Percentiles rank a stretch among this genome's conserved stretches.
Conservation (phyloP, 2,329 filamentous ascomycete species). For the Chaetomium globosum region DNA sequence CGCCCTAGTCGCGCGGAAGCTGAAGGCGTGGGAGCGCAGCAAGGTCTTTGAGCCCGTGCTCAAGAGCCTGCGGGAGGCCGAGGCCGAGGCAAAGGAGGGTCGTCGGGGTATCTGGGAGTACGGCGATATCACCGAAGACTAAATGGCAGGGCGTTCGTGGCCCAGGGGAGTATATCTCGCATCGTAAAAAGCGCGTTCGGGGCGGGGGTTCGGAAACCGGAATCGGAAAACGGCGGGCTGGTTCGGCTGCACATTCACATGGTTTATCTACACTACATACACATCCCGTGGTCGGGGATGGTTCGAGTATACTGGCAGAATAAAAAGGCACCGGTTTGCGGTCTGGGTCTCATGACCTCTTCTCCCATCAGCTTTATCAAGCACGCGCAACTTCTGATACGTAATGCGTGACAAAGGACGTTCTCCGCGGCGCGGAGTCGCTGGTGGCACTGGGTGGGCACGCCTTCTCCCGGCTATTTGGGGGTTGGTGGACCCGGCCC, state of each 20-base stretch:
- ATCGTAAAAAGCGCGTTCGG: not conserved
- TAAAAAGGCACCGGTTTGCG: not conserved
- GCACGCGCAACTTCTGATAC: not conserved
- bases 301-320: not conserved
- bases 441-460: not conserved
- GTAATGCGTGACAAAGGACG: conserved; percentile 8
- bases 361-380: not conserved
- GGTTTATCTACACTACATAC: not conserved
- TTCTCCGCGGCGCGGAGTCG: conserved; percentile 9
- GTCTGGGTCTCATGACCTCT: not conserved
- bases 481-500: not conserved
- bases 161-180: not conserved
- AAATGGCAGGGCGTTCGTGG: conserved; percentile 38
- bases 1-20: conserved; percentile 88
- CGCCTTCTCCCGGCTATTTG: conserved; percentile 24
- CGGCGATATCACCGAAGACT: conserved; percentile 91
- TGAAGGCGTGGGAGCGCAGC: conserved; percentile 86
- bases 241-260: not conserved
- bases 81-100: conserved; percentile 76
- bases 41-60: conserved; percentile 70
- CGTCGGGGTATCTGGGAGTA: conserved; percentile 97
- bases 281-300: not conserved
- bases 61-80: conserved; percentile 70
- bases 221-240: not conserved
- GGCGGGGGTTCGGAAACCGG: not conserved